Base-by-base conservation (phyloP, 306 rosid genomes). In the Quillaja saponaria region DNA sequence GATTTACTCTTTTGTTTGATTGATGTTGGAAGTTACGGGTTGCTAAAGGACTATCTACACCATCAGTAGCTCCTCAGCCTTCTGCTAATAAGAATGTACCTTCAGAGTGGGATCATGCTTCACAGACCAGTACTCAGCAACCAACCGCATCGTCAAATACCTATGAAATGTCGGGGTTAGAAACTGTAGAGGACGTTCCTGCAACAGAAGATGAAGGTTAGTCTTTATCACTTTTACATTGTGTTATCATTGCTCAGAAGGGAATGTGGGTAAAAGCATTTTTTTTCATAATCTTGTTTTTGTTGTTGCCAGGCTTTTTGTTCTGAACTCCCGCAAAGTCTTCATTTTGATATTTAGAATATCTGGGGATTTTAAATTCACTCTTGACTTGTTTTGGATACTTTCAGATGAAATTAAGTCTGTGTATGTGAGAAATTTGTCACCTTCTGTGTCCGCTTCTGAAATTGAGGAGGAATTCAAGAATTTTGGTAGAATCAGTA, bases 351-450 rank as follows among this genome's bases (percentile, higher is more conserved):
- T 25, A 25, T 25, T n/a, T 25, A 25, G 31, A 2, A 25, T 25
- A 4, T 25, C 31, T 25, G 31, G 31, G 31, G 31, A 1, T 2
- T 39, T 39, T 39, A 12, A 1, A 39, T 39, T 12, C 7, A 39
- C 2, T 2, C 44, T 4, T 39, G 13, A 39, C 13, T 39, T 39
- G 44, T 12, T 39, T 39, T 64, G n/a, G 8, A 41, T 42, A 3
- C 34, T 11, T 63, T 12, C 17, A 92, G 99, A 80, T 41, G 96
- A 84, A 81, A 83, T 88, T 50, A 89, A 82, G 79, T 92, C 99
- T 47, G 94, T 92, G 55, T 92, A 89, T 66, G 99, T 92, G 63
- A 85, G 95, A 73, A 92, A 89, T 78, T 64, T 92, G 83, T 76
- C 80, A 6, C 85, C 96, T 20, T 76, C 87, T 3, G 95, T 84